Percentiles rank a stretch among this genome's conserved stretches.
These are phyloP conservation scores for Phoma sp. DNA, from an alignment of 2,329 filamentous ascomycete species.

Conservation along the genomic window DNA sequence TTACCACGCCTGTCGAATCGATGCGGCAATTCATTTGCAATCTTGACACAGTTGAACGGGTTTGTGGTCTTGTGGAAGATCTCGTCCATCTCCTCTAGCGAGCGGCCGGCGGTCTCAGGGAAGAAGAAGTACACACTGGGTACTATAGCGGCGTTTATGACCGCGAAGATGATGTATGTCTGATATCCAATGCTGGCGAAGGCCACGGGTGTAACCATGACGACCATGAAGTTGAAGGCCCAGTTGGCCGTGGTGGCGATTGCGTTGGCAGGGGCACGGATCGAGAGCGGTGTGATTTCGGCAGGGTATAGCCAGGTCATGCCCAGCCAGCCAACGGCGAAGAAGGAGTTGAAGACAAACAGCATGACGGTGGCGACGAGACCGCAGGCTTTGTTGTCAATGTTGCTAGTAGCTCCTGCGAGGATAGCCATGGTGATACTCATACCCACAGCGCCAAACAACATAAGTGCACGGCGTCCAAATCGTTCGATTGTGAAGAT, in stretches of 20 bases:
- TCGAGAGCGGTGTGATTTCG: conserved; percentile 87
- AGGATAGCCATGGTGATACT: conserved; percentile 45
- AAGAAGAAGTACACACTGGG: conserved; percentile 67
- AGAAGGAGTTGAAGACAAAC: conserved; percentile 91
- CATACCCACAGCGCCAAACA: conserved; percentile 48
- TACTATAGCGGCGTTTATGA: conserved; percentile 63
- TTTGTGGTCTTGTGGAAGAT: conserved; percentile 66
- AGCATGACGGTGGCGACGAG: conserved; percentile 75
- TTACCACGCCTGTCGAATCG: conserved; percentile 66
- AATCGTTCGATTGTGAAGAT: conserved; percentile 51
- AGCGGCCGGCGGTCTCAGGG: conserved; percentile 63
- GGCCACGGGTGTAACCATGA: conserved; percentile 69
- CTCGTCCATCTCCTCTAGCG: conserved; percentile 57
- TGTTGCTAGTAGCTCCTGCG: conserved; percentile 40
- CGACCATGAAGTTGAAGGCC: conserved; percentile 64
- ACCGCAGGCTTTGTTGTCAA: conserved; percentile 37
- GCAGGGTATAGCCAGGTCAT: conserved; percentile 69
- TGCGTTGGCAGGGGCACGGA: conserved; percentile 85
- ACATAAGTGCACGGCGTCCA: conserved; percentile 47
- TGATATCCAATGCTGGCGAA: conserved; percentile 62
- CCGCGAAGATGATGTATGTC: conserved; percentile 64
- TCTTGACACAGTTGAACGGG: conserved; percentile 57
- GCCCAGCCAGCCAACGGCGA: conserved; percentile 80
- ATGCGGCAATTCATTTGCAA: conserved; percentile 59
- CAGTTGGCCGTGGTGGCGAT: conserved; percentile 76